Evolutionary conservation across 371 early-diverging fungal species (phyloP), one percentile per base, ranked within the genome.

Genomic region (Syncephalastrum monosporum): DNA sequence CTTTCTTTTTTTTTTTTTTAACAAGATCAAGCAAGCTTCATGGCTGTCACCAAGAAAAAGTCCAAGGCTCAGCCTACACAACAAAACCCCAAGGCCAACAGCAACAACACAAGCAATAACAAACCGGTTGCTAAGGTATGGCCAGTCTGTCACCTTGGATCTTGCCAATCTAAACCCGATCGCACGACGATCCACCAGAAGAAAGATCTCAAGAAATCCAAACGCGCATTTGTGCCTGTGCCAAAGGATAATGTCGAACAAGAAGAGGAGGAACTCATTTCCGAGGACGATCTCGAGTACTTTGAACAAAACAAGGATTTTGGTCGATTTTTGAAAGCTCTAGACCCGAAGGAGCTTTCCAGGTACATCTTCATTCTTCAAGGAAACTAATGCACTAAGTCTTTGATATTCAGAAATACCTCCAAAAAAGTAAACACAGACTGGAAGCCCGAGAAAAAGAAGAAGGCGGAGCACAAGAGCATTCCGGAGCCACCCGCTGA

Each of bases 221-320:
- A 29, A 7, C 29, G 29, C 29, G 29, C 29, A 29, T 29, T 29
- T 46, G 53, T 59, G 19, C 41, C 52, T 27, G 53, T 59, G 7
- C 59, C 59, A 21, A 33, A 53, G 24, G 8, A 25, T 24, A 25
- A 21, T 16, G 24, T 0, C 12, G 65, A 57, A 4, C 68, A 64
- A 0, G 71, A 67, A 3, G 71, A 72, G 1, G 83, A 86, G 45
- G 56, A 79, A 23, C 82, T 71, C 14, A 61, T 87, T 55, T 83
- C 85, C 16, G 85, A 84, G n/a, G 85, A 85, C 14, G 87, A 86
- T 68, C 71, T 85, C 23, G 84, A 80, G 56, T 87, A 84, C 54
- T 69, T 69, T 57, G 60, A 60, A 13, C 63, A 60, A 13, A 65
- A 69, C 25, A 43, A 60, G 42, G 61, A 60, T 7, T 69, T 69